Conservation (phyloP, 306 rosid species). For the Datisca glomerata region DNA sequence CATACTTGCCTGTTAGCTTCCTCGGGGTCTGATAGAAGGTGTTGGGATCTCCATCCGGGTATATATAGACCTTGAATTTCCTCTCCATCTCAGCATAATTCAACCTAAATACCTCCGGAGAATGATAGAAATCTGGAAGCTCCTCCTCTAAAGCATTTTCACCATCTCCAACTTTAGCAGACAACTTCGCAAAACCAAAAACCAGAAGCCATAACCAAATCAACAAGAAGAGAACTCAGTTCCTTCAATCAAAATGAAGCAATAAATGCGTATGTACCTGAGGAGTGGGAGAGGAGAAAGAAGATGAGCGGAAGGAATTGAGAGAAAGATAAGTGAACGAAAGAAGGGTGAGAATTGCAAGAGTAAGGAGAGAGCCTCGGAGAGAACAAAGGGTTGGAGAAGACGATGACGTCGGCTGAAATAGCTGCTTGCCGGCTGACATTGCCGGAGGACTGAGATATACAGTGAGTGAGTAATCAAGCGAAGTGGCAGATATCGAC, state of each 20-base stretch:
- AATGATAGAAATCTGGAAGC: constrained; percentile 48
- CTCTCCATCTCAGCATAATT: constrained; percentile 71
- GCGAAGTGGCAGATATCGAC: background rate
- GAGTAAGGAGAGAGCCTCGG: constrained; percentile 50
- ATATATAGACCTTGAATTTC: constrained; percentile 75
- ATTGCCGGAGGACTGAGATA: constrained; percentile 19
- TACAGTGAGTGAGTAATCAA: background rate
- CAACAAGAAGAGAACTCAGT: background rate
- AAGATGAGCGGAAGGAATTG: constrained; percentile 25
- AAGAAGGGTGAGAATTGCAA: constrained; percentile 62
- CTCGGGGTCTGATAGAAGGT: constrained; percentile 92
- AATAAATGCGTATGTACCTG: constrained; percentile 20
- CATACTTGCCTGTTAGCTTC: constrained; percentile 86
- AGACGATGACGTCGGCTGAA: constrained; percentile 18
- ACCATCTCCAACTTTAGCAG: constrained; percentile 15
- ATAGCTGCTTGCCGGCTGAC: constrained; percentile 40
- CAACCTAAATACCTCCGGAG: constrained; percentile 53
- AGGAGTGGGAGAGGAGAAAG: constrained; percentile 22
- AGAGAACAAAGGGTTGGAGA: constrained; percentile 37
- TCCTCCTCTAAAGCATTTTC: constrained; percentile 8
- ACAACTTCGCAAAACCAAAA: constrained; percentile 12
- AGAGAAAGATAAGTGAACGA: constrained; percentile 66
- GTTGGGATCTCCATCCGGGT: constrained; percentile 88
- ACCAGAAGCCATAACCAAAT: background rate
- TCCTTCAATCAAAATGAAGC: constrained; percentile 1